phyloP scores from a whole-genome alignment of 2,329 filamentous ascomycete genomes.

The Leptographium flavum region DNA sequence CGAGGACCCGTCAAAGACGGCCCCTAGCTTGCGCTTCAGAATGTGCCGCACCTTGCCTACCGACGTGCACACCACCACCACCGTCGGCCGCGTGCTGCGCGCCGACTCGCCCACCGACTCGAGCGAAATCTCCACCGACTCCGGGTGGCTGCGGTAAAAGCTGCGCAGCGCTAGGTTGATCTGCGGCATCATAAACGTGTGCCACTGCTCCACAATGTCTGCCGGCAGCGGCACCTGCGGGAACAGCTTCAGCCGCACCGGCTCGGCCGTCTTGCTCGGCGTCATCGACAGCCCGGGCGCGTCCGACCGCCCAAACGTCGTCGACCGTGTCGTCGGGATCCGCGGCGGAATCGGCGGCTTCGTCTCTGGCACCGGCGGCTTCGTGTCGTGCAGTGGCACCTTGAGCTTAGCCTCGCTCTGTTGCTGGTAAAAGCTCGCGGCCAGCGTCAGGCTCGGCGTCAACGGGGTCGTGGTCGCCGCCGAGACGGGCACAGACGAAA shows the following conservation, averaged over 20 bases:
- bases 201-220: slow-evolving; percentile 57
- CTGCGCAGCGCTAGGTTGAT: slow-evolving; percentile 56
- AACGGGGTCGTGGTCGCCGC: background rate
- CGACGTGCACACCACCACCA: slow-evolving; percentile 64
- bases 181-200: slow-evolving; percentile 54
- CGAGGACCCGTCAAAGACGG: slow-evolving; percentile 44
- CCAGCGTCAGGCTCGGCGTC: background rate
- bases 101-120: slow-evolving; percentile 59
- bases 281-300: background rate
- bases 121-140: slow-evolving; percentile 66
- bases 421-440: background rate
- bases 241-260: slow-evolving; percentile 39
- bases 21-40: slow-evolving; percentile 51
- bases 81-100: slow-evolving; percentile 53
- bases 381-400: slow-evolving; percentile 1
- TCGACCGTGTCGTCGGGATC: background rate
- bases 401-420: background rate
- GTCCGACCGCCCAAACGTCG: background rate
- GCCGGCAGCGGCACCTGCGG: slow-evolving; percentile 43
- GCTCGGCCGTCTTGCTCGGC: slow-evolving; percentile 2
- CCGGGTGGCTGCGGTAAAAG: slow-evolving; percentile 58
- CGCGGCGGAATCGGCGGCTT: background rate
- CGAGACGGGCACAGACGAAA: slow-evolving; percentile 16
- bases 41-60: slow-evolving; percentile 59
- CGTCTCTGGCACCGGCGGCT: background rate